These are phyloP conservation scores for Fraxinus excelsior DNA, from an alignment of 257 asterid genomes.

Conservation along the genomic window DNA sequence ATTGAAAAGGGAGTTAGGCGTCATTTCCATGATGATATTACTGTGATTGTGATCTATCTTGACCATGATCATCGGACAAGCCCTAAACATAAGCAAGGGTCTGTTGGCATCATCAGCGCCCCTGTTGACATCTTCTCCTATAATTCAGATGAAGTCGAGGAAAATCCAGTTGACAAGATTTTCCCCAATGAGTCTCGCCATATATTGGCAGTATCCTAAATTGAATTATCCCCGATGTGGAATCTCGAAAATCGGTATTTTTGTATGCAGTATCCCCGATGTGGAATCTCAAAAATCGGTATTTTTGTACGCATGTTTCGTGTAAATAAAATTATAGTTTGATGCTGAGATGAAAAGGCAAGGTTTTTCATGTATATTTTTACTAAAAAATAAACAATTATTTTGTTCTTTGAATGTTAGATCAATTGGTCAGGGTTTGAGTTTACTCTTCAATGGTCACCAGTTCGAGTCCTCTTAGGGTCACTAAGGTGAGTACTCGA, in stretches of 20 bases:
- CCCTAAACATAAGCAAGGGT: slow-evolving; percentile 36
- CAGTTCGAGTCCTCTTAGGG: no score
- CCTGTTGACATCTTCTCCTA: slow-evolving; percentile 77
- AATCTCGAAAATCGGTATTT: neutral
- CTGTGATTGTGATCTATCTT: slow-evolving; percentile 78
- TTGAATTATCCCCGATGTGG: neutral
- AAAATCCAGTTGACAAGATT: slow-evolving; percentile 35
- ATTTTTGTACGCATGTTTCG: no score
- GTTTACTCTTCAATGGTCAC: no score
- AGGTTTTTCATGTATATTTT: neutral
- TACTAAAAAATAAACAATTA: neutral
- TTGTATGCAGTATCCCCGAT: no score
- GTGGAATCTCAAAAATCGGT: no score
- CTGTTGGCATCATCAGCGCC: slow-evolving; percentile 47
- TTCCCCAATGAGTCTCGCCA: slow-evolving; percentile 36
- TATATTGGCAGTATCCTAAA: neutral
- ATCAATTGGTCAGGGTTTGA: no score
- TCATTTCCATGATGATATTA: slow-evolving; percentile 91
- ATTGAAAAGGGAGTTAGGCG: slow-evolving; percentile 85
- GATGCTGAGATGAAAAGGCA: neutral
- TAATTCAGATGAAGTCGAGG: slow-evolving; percentile 52
- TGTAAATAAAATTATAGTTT: neutral
- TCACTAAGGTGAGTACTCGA: no score
- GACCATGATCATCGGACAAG: slow-evolving; percentile 52
- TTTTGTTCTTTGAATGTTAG: neutral